Evolutionary conservation across 1,284 basidiomycete genomes (phyloP).

Genomic region (Leccinum subspadiceum): DNA sequence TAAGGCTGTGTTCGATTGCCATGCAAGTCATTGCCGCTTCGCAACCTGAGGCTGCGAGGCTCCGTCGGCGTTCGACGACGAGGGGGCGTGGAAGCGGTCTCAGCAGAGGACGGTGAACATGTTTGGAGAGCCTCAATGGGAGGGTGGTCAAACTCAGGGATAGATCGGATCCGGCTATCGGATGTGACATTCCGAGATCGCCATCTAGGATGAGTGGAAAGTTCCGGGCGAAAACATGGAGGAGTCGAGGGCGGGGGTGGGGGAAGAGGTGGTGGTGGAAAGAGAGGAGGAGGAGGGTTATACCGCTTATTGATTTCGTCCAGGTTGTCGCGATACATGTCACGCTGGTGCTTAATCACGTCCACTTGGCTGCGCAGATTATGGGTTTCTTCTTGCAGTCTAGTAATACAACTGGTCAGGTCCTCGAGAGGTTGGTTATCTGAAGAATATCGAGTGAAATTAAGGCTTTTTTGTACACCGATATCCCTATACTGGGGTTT

Average conservation of each 20-base stretch:
- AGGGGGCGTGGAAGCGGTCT: conserved; percentile 1
- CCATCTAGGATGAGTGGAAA: conserved; percentile 21
- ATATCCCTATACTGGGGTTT: conserved; percentile 22
- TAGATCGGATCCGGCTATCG: conserved; percentile 3
- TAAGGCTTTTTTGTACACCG: conserved; percentile 26
- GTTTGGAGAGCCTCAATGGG: conserved; percentile 22
- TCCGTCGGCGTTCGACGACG: conserved; percentile 11
- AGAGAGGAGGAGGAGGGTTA: neutral
- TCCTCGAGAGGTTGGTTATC: conserved; percentile 6
- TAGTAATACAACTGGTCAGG: conserved; percentile 16
- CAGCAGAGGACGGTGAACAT: conserved; percentile 11
- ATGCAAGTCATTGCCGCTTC: neutral
- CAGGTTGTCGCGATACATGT: conserved; percentile 12
- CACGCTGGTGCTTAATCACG: conserved; percentile 7
- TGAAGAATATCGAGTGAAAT: conserved; percentile 19
- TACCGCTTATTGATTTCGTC: conserved; percentile 19
- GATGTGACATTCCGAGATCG: conserved; percentile 3
- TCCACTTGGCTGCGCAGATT: conserved; percentile 14
- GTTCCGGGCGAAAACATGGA: neutral
- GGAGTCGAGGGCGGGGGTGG: neutral
- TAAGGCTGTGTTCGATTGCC: neutral
- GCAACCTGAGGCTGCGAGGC: conserved; percentile 8
- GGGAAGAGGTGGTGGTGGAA: neutral
- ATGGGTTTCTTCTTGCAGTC: conserved; percentile 21
- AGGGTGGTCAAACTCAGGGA: conserved; percentile 13